Percentiles rank a stretch among this genome's conserved stretches.
Evolutionary conservation across 768 basidiomycete genomes (phyloP).

Genomic region (Daedaleopsis sinensis): DNA sequence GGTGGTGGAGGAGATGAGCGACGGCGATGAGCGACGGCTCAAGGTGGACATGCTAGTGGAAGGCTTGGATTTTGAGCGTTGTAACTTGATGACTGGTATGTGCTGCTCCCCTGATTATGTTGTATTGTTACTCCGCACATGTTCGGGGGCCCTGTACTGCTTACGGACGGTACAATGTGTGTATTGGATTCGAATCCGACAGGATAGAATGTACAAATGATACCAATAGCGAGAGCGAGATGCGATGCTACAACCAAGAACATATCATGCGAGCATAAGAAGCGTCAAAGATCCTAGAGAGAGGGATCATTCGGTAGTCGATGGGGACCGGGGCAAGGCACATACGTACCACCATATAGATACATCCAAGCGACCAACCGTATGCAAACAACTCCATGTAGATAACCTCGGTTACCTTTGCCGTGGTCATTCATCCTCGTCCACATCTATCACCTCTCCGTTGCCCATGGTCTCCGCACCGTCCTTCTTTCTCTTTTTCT

Average conservation of each 20-base stretch:
- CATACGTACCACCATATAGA: neutral
- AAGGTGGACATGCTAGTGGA: neutral
- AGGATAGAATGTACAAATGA: neutral
- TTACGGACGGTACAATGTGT: neutral
- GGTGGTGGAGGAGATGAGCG: constrained; percentile 18
- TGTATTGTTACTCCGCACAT: neutral
- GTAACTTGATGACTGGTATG: neutral
- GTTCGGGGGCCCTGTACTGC: too few species aligned
- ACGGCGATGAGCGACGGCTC: neutral
- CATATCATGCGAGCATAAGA: neutral
- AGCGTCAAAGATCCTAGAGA: neutral
- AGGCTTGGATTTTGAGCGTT: neutral
- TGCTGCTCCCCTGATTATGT: neutral
- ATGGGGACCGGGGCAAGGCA: neutral
- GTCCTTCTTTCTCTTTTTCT: constrained; percentile 35
- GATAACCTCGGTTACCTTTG: neutral
- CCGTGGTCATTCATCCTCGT: neutral
- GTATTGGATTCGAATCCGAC: neutral
- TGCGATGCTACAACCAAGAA: neutral
- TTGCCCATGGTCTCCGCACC: constrained; percentile 1
- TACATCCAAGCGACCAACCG: neutral
- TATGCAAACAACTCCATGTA: neutral
- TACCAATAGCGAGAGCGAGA: neutral
- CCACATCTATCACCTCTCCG: constrained; percentile 3
- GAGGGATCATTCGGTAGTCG: neutral